Percentiles rank a stretch among this genome's conserved stretches.
These are phyloP conservation scores for sorghum (Sorghum bicolor) DNA, from an alignment of 176 grass and related monocot species.

Conservation along the genomic window DNA sequence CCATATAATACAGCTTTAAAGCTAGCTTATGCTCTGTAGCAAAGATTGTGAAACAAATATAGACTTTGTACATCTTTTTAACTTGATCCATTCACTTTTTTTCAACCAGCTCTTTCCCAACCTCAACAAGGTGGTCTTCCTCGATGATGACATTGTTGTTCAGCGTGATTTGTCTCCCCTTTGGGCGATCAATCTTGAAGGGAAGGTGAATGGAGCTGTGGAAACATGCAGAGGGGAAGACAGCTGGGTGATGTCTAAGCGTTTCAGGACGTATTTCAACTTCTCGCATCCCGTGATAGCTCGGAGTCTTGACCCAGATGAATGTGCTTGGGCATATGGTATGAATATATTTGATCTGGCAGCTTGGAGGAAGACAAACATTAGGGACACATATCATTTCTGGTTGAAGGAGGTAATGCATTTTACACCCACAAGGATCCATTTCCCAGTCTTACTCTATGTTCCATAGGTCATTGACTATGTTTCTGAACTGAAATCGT, in stretches of 20 bases:
- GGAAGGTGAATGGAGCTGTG: conserved; percentile 91
- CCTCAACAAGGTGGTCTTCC: conserved; percentile 91
- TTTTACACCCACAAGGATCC: conserved; percentile 13
- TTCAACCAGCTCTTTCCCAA: conserved; percentile 78
- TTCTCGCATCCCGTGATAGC: conserved; percentile 82
- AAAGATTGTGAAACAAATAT: not conserved
- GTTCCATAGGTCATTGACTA: not conserved
- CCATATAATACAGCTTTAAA: not conserved
- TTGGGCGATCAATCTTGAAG: conserved; percentile 73
- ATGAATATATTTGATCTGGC: conserved; percentile 90
- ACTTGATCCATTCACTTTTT: conserved; percentile 30
- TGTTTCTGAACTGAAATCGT: conserved; percentile 12
- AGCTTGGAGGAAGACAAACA: conserved; percentile 84
- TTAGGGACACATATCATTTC: conserved; percentile 86
- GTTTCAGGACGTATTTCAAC: conserved; percentile 92
- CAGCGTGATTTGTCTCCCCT: conserved; percentile 82
- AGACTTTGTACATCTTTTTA: not conserved
- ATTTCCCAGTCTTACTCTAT: not conserved
- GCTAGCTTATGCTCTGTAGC: not conserved
- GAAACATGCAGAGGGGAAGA: conserved; percentile 85
- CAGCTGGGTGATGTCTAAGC: conserved; percentile 92
- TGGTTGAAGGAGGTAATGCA: conserved; percentile 84
- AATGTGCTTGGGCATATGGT: conserved; percentile 93
- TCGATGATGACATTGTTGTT: conserved; percentile 89
- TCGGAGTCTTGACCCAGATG: conserved; percentile 74